Evolutionary conservation across 805 yeast genomes (phyloP).

Genomic region (Komagataella populi): DNA sequence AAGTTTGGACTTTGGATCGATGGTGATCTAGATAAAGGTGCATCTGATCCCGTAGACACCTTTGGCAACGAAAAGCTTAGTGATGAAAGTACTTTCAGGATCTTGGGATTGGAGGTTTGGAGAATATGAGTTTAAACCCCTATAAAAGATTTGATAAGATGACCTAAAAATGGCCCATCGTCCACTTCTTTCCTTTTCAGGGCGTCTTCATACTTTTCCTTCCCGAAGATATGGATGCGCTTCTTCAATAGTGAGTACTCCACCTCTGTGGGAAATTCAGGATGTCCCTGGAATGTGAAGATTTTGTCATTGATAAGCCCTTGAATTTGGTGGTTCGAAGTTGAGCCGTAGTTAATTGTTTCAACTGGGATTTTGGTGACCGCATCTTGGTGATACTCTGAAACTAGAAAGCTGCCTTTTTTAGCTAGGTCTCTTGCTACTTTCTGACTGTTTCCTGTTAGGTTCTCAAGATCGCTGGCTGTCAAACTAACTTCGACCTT

Average conservation of each 20-base stretch:
- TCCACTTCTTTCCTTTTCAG: background rate
- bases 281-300: constrained; percentile 81
- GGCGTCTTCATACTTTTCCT: background rate
- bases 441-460: background rate
- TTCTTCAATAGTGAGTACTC: background rate
- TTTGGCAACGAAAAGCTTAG: constrained; percentile 77
- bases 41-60: constrained; percentile 65
- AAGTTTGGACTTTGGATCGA: constrained; percentile 88
- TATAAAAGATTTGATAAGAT: background rate
- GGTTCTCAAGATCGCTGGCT: constrained; percentile 12
- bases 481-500: constrained; percentile 32
- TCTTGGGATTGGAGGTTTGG: constrained; percentile 81
- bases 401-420: constrained; percentile 18
- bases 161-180: background rate
- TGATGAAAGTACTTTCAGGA: constrained; percentile 44
- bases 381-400: constrained; percentile 49
- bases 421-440: constrained; percentile 7
- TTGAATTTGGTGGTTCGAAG: constrained; percentile 30
- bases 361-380: constrained; percentile 29
- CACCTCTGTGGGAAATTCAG: constrained; percentile 45
- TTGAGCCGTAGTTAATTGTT: constrained; percentile 33
- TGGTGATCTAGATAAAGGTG: constrained; percentile 60
- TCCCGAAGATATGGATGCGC: background rate
- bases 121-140: constrained; percentile 16
- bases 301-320: constrained; percentile 46